A percentile compares a stretch with the other conserved stretches of the same genome.
phyloP scores from a whole-genome alignment of 2,329 filamentous ascomycete genomes.

The Calonectria pseudoturangicola region DNA sequence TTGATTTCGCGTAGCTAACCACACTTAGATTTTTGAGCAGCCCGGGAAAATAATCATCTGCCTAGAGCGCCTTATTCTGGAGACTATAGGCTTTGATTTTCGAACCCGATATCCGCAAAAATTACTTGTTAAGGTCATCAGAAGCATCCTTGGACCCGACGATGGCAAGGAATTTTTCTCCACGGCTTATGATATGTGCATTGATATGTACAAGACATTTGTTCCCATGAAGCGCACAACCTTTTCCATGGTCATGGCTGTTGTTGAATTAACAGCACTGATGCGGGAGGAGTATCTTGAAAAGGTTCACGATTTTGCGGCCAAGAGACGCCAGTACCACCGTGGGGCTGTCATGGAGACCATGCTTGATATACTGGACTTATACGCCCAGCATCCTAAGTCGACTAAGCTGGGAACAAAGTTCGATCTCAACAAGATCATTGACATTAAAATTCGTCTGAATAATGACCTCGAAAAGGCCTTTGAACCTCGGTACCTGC shows the following conservation, averaged over 20 bases:
- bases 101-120: slow-evolving; percentile 91
- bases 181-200: slow-evolving; percentile 86
- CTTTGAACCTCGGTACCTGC: slow-evolving; percentile 78
- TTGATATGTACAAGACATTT: slow-evolving; percentile 95
- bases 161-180: slow-evolving; percentile 74
- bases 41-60: slow-evolving; percentile 89
- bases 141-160: slow-evolving; percentile 68
- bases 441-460: slow-evolving; percentile 89
- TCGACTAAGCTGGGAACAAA: slow-evolving; percentile 83
- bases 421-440: slow-evolving; percentile 85
- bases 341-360: slow-evolving; percentile 80
- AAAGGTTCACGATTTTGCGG: slow-evolving; percentile 68
- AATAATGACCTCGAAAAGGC: slow-evolving; percentile 85
- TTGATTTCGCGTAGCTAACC: slow-evolving; percentile 28
- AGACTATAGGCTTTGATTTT: slow-evolving; percentile 95
- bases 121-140: slow-evolving; percentile 85
- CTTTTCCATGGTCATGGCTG: slow-evolving; percentile 87
- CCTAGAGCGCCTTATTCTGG: slow-evolving; percentile 93
- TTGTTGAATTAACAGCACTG: slow-evolving; percentile 86
- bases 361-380: slow-evolving; percentile 90
- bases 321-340: slow-evolving; percentile 67
- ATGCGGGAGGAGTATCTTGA: slow-evolving; percentile 72
- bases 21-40: slow-evolving; percentile 82
- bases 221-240: slow-evolving; percentile 92
- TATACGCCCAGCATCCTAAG: slow-evolving; percentile 90